Base-by-base conservation (phyloP, 1,284 basidiomycete species). In the Tilletia indica region DNA sequence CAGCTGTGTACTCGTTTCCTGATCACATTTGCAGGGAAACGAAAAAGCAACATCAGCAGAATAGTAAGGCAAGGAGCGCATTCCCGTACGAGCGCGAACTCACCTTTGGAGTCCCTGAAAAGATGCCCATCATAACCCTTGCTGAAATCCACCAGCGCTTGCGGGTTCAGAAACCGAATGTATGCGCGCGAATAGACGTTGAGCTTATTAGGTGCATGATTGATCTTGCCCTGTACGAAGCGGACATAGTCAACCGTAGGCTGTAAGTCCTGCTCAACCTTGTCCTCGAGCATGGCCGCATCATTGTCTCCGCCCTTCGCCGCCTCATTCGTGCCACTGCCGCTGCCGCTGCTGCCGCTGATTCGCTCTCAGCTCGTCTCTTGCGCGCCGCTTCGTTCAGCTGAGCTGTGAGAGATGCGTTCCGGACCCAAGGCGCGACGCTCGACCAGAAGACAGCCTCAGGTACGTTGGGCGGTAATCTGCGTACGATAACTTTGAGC, bases 381-480 rank as follows among this genome's bases (percentile, higher is more conserved):
- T 63, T 63, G 25, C 36, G 12, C 58, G 25, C 34, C 58, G 21
- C 85, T 92, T 91, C 4, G 93, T 92, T 14, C 87, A 87, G 76
- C 88, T 88, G 80, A 88, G 93, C 0, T 86, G 81, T 82, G 89
- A 91, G 91, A 90, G 93, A 6, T 86, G 83, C 45, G 88, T 75
- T 70, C 19, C 74, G 88, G 19, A 96, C 90, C 93, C 93, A 98
- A 1, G 88, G 86, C 70, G 90, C 87, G 3, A 96, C 93, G 74
- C 91, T 93, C 78, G 91, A 89, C 96, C 96, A 98, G 85, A 99
- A 98, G 68, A 96, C 86, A 0, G 90, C 89, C 80, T 94, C 94
- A 1, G 96, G 95, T 0, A 99, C 87, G 78, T 94, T 94, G 9
- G 95, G 92, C 0, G 96, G 96, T 6, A 98, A 87, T 34, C 93